These are phyloP conservation scores for Entomortierella parvispora DNA, from an alignment of 192 early-diverging fungal species.

Conservation along the genomic window DNA sequence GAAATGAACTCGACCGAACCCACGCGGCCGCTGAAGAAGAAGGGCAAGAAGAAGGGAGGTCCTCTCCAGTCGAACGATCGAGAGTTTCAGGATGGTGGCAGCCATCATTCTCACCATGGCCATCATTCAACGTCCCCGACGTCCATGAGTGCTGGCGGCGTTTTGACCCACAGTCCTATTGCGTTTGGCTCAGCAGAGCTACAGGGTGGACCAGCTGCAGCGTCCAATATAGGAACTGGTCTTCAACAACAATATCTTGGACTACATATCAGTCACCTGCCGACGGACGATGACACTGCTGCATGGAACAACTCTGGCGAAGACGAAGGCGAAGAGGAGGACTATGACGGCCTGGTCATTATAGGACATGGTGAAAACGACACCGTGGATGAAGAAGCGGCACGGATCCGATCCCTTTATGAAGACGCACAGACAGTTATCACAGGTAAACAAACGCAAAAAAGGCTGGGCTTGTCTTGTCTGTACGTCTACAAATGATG, in stretches of 20 bases:
- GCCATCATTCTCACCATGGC: too few relatives aligned
- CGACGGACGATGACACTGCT: neutral
- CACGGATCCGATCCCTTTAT: constrained; percentile 19
- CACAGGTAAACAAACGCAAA: constrained; percentile 40
- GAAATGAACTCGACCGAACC: constrained; percentile 50
- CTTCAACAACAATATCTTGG: neutral
- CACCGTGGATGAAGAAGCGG: constrained; percentile 41
- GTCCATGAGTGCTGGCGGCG: too few relatives aligned
- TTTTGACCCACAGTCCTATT: too few relatives aligned
- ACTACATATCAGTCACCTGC: neutral
- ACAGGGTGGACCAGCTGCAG: too few relatives aligned
- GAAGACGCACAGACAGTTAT: constrained; percentile 48
- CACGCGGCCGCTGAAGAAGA: constrained; percentile 14
- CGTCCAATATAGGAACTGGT: too few relatives aligned
- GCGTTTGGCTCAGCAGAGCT: too few relatives aligned
- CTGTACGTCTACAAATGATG: too few relatives aligned
- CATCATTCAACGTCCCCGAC: too few relatives aligned
- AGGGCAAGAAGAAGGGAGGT: constrained; percentile 22
- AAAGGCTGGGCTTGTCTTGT: too few relatives aligned
- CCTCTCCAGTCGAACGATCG: neutral
- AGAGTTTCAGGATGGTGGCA: neutral
- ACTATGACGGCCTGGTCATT: constrained; percentile 46
- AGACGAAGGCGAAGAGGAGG: constrained; percentile 40
- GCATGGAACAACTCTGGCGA: constrained; percentile 17
- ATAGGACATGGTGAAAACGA: constrained; percentile 50